Base-by-base conservation (phyloP, 805 yeast species). In the Kodamaea sagamina region DNA sequence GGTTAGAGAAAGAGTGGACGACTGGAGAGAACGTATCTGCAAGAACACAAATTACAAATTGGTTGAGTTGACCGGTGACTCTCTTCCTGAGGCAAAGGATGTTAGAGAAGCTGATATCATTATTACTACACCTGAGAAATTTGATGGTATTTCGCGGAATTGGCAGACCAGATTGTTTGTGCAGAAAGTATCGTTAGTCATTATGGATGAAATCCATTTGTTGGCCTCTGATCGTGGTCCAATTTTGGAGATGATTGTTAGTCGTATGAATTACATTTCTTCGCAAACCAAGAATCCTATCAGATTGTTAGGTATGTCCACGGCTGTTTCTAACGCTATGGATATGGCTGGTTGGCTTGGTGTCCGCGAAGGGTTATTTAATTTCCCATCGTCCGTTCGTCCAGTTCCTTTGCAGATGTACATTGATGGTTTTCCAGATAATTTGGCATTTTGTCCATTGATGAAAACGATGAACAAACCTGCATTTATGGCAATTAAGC, bases 381-480 rank as follows among this genome's bases (percentile, higher is more conserved):
- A 86, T 57, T 86, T 86, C 60, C 88, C 95, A 0, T 83, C 77
- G 46, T 82, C 89, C 9, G 92, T 86, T 7, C 79, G 95, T 47
- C 95, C 95, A 0, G 93, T 86, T 38, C 95, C 95, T 2, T 67
- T 86, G 44, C 85, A 86, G 54, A 86, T 86, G 92, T 86, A 83
- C 53, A 86, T 86, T 49, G 95, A 86, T 57, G 95, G 95, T 0
- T 86, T 83, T 54, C 90, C 89, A 1, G 93, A 86, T 50, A 83
- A 84, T 49, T 71, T 84, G 47, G 89, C 89, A 1, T 86, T 86
- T 57, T 82, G 89, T 53, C 89, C 92, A 1, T 68, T 87, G 55
- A 86, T 86, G 96, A 87, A 81, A 68, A 86, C 81, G 16, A 87
- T 79, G 93, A 89, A 82, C 72, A 89, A 76, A 55, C 97, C 97